Evolutionary conservation across 129 eudicot genomes (phyloP).

Genomic region (Helichrysum umbraculigerum): DNA sequence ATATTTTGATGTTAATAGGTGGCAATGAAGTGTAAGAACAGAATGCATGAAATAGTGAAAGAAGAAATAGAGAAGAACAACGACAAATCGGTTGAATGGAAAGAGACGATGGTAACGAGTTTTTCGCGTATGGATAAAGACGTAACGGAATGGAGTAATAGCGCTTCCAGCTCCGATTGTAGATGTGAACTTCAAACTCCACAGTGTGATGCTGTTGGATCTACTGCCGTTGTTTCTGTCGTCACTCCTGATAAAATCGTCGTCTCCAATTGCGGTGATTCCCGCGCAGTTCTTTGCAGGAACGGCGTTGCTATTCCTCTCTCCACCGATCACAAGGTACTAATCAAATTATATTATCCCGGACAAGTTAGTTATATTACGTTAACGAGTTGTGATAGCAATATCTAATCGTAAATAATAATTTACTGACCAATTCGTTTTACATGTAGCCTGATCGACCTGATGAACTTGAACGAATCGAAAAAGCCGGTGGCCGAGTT

Average conservation of each 20-base stretch:
- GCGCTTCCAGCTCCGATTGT: conserved; percentile 41
- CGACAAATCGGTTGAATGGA: conserved; percentile 43
- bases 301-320: conserved; percentile 85
- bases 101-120: conserved; percentile 48
- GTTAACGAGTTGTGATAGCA: not conserved
- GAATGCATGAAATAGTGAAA: conserved; percentile 91
- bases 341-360: not conserved
- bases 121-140: conserved; percentile 84
- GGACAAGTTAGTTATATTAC: not conserved
- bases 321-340: conserved; percentile 86
- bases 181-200: conserved; percentile 91
- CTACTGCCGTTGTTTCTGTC: conserved; percentile 90
- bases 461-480: conserved; percentile 72
- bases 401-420: not conserved
- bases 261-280: conserved; percentile 91
- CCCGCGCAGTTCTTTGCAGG: conserved; percentile 88
- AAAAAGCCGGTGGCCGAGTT: conserved; percentile 93
- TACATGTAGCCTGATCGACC: conserved; percentile 78
- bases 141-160: conserved; percentile 46
- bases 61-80: conserved; percentile 49
- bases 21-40: conserved; percentile 78
- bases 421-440: conserved; percentile 18
- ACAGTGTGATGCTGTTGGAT: conserved; percentile 96
- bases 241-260: conserved; percentile 65
- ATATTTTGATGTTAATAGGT: conserved; percentile 42